Evolutionary conservation across 139 green algal genomes (phyloP).

Genomic region (Coccomyxa sp.): DNA sequence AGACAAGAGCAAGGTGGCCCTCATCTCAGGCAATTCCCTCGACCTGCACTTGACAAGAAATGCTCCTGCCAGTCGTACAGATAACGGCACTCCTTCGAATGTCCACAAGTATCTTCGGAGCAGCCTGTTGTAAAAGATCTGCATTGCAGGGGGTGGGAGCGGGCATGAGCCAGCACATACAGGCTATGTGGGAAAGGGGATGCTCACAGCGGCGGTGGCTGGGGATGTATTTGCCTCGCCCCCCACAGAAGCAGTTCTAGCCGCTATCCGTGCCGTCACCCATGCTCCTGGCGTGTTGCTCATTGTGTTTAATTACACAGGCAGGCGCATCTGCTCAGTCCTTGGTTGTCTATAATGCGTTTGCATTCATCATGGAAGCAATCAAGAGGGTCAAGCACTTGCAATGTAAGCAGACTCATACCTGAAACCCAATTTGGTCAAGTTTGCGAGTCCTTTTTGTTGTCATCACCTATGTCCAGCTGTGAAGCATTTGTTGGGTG

Average conservation of each 20-base stretch:
- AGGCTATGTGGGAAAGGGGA: slow-evolving; percentile 78
- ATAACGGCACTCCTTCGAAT: neutral
- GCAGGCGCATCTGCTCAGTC: slow-evolving; percentile 5
- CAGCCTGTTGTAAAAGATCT: neutral
- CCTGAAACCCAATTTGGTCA: no score
- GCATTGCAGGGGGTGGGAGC: slow-evolving; percentile 56
- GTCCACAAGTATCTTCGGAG: neutral
- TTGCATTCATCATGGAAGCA: no score
- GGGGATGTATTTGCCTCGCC: slow-evolving; percentile 88
- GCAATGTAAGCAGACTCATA: no score
- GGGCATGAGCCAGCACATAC: slow-evolving; percentile 85
- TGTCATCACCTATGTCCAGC: no score
- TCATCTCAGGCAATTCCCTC: slow-evolving; percentile 41
- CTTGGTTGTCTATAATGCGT: no score
- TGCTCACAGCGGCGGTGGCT: slow-evolving; percentile 85
- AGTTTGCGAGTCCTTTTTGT: no score
- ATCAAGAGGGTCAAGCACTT: no score
- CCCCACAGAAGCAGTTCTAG: slow-evolving; percentile 67
- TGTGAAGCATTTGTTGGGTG: neutral
- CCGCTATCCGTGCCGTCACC: slow-evolving; percentile 66
- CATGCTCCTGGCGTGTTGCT: slow-evolving; percentile 66
- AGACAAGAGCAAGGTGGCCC: slow-evolving; percentile 33
- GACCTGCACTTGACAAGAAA: neutral
- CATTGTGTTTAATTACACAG: slow-evolving; percentile 90
- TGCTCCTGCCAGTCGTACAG: neutral